Evolutionary conservation across 2,329 filamentous ascomycete species (phyloP).

Genomic region (Thelonectria rubi): DNA sequence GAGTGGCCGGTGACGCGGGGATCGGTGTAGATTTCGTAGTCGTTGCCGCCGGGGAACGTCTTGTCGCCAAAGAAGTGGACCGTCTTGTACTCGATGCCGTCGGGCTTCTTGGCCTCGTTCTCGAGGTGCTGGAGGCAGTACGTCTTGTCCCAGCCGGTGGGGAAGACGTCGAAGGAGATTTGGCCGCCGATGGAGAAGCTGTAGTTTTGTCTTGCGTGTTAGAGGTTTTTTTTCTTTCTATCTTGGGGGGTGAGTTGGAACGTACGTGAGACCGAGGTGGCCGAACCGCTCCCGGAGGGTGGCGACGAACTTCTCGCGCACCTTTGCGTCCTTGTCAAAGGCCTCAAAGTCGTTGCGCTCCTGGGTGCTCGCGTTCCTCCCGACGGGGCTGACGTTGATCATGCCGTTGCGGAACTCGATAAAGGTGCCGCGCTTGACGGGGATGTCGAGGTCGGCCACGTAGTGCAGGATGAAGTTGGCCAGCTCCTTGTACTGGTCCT

Average conservation of each 20-base stretch:
- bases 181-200: conserved; percentile 95
- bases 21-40: conserved; percentile 93
- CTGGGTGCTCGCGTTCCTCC: conserved; percentile 82
- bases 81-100: conserved; percentile 80
- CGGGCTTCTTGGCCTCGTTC: conserved; percentile 75
- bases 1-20: conserved; percentile 83
- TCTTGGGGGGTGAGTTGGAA: conserved; percentile 35
- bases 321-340: conserved; percentile 80
- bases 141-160: conserved; percentile 97
- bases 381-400: conserved; percentile 86
- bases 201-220: conserved; percentile 3
- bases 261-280: conserved; percentile 84
- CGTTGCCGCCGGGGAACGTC: conserved; percentile 88
- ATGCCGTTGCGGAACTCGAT: conserved; percentile 92
- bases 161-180: conserved; percentile 99
- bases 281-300: conserved; percentile 82
- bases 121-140: conserved; percentile 93
- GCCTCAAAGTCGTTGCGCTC: conserved; percentile 85
- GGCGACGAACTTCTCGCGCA: conserved; percentile 80
- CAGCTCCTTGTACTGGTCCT: conserved; percentile 81
- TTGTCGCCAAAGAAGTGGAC: conserved; percentile 99
- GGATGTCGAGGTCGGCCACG: conserved; percentile 84
- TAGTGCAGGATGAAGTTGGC: conserved; percentile 82
- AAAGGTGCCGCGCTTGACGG: conserved; percentile 85
- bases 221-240: conserved; percentile 1